Evolutionary conservation across 2,329 filamentous ascomycete species (phyloP).

Genomic region (Didymella pomorum): DNA sequence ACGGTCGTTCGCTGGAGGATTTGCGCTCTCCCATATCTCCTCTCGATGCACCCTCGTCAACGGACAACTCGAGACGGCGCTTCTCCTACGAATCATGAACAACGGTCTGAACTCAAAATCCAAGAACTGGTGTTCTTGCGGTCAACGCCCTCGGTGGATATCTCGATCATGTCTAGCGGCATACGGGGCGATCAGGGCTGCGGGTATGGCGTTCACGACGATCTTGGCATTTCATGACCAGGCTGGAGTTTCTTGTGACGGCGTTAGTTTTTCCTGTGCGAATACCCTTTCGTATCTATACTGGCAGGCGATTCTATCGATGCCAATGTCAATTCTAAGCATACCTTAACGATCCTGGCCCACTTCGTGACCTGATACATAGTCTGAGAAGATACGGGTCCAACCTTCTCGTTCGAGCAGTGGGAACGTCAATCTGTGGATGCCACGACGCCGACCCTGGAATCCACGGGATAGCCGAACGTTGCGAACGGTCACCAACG

Average conservation of each 20-base stretch:
- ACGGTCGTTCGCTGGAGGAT: constrained; percentile 39
- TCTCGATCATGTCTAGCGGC: constrained; percentile 7
- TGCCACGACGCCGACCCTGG: not conserved
- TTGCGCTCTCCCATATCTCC: constrained; percentile 47
- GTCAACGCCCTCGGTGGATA: constrained; percentile 4
- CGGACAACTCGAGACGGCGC: constrained; percentile 42
- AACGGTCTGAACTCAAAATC: not conserved
- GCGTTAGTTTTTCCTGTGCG: not conserved
- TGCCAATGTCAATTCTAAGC: not conserved
- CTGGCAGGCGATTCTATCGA: not conserved
- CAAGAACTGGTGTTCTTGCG: not conserved
- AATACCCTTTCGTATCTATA: constrained; percentile 3
- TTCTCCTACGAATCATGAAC: constrained; percentile 52
- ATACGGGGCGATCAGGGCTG: not conserved
- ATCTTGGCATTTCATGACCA: not conserved
- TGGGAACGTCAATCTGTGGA: constrained; percentile 8
- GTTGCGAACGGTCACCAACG: constrained; percentile 9
- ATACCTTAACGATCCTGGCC: not conserved
- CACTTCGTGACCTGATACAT: constrained; percentile 12
- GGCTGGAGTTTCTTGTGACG: constrained; percentile 1
- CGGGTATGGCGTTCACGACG: constrained; percentile 14
- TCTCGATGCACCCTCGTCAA: constrained; percentile 34
- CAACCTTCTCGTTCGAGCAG: constrained; percentile 10
- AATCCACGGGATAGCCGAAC: constrained; percentile 4
- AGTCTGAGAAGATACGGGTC: constrained; percentile 5